Evolutionary conservation across 768 basidiomycete genomes (phyloP).

Genomic region (Mycena polygramma): DNA sequence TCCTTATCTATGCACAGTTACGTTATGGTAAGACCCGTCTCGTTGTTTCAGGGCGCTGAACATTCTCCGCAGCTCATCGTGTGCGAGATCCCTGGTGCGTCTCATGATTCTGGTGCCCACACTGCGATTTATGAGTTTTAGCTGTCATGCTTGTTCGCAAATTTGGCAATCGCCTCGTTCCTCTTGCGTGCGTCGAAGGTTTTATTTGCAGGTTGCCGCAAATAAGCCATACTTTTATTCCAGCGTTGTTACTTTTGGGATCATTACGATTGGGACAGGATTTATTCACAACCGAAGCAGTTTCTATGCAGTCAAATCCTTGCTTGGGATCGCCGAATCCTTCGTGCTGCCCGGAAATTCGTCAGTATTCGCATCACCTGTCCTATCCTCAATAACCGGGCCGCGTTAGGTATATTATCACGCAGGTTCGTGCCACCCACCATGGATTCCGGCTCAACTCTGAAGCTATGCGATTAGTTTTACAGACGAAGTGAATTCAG

Average conservation of each 20-base stretch:
- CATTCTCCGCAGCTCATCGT: not conserved
- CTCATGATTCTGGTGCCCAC: not conserved
- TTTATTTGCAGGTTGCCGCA: not conserved
- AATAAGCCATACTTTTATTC: not conserved
- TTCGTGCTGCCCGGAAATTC: conserved; percentile 24
- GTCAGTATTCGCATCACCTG: not conserved
- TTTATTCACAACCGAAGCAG: conserved; percentile 9
- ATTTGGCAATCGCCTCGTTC: conserved; percentile 20
- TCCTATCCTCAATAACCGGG: not conserved
- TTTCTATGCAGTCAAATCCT: conserved; percentile 12
- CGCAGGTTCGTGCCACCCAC: conserved; percentile 17
- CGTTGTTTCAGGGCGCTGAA: not conserved
- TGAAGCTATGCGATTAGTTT: not conserved
- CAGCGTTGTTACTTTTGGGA: conserved; percentile 16
- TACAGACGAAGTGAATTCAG: conserved; percentile 23
- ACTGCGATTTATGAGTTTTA: not conserved
- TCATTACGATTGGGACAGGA: conserved; percentile 13
- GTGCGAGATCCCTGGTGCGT: conserved; percentile 19
- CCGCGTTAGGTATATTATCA: conserved; percentile 11
- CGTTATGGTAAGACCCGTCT: not conserved
- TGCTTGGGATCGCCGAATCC: conserved; percentile 17
- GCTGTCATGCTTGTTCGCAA: conserved; percentile 19
- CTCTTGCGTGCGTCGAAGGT: not conserved
- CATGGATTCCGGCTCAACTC: not conserved
- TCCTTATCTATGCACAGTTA: not conserved